phyloP scores from a whole-genome alignment of 805 yeast species.

The Ogataea ramenticola region DNA sequence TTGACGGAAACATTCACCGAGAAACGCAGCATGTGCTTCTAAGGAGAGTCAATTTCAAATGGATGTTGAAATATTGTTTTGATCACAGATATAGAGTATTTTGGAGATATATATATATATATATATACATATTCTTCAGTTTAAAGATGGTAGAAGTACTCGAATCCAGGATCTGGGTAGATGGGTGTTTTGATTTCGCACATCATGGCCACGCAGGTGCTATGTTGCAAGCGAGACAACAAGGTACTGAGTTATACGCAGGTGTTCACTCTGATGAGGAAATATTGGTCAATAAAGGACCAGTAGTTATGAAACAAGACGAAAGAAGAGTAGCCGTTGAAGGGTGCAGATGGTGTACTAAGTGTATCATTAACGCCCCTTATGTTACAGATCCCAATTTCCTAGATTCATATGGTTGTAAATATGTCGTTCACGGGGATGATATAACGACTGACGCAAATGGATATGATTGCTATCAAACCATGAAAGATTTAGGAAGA shows the following conservation, averaged over 20 bases:
- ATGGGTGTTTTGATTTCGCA: constrained; percentile 96
- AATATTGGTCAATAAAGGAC: constrained; percentile 78
- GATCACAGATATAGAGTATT: too few relatives aligned
- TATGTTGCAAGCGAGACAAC: constrained; percentile 82
- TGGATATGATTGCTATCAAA: constrained; percentile 88
- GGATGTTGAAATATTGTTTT: too few relatives aligned
- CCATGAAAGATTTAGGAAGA: constrained; percentile 76
- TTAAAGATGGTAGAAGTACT: not conserved
- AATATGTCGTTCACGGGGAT: constrained; percentile 97
- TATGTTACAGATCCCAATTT: constrained; percentile 85
- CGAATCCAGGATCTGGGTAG: constrained; percentile 74
- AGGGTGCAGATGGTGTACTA: constrained; percentile 85
- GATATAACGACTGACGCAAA: constrained; percentile 95
- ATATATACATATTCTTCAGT: not conserved
- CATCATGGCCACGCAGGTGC: constrained; percentile 98
- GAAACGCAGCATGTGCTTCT: too few relatives aligned
- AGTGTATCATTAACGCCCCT: constrained; percentile 72
- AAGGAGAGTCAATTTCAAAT: too few relatives aligned
- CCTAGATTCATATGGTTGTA: constrained; percentile 67
- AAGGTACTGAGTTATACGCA: constrained; percentile 68
- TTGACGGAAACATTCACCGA: too few relatives aligned
- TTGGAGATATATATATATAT: not conserved
- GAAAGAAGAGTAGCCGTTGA: constrained; percentile 83
- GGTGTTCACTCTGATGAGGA: constrained; percentile 94
- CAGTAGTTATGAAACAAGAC: constrained; percentile 79